Percentiles rank a stretch among this genome's conserved stretches.
Evolutionary conservation across 768 basidiomycete genomes (phyloP).

Genomic region (Russula sp.): DNA sequence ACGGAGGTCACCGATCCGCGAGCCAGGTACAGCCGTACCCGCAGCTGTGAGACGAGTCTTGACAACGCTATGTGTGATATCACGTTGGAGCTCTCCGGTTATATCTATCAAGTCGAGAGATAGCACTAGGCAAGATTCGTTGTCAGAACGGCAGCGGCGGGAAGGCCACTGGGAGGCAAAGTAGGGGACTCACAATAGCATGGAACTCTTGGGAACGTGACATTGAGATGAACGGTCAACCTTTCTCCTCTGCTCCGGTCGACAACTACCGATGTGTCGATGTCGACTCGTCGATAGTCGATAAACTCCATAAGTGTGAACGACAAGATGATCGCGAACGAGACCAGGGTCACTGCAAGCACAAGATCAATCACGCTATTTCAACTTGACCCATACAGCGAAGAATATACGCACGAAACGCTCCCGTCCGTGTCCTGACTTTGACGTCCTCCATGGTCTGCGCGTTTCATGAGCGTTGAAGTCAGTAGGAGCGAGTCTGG

Average conservation of each 20-base stretch:
- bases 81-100: conserved; percentile 89
- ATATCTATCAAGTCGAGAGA: conserved; percentile 98
- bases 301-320: conserved; percentile 93
- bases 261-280: conserved; percentile 90
- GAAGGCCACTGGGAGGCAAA: background rate
- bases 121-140: conserved; percentile 53
- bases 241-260: conserved; percentile 95
- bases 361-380: conserved; percentile 7
- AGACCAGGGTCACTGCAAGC: conserved; percentile 80
- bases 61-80: conserved; percentile 81
- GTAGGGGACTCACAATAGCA: conserved; percentile 73
- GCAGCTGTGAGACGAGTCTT: conserved; percentile 68
- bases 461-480: background rate
- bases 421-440: conserved; percentile 94
- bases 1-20: conserved; percentile 56
- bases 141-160: background rate
- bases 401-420: conserved; percentile 56
- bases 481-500: background rate
- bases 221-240: conserved; percentile 82
- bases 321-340: conserved; percentile 85
- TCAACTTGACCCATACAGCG: background rate
- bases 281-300: conserved; percentile 82
- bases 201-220: conserved; percentile 95
- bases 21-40: conserved; percentile 54
- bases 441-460: conserved; percentile 99